These are phyloP conservation scores for Ustilago lituana DNA, from an alignment of 1,284 basidiomycete species.

Conservation along the genomic window DNA sequence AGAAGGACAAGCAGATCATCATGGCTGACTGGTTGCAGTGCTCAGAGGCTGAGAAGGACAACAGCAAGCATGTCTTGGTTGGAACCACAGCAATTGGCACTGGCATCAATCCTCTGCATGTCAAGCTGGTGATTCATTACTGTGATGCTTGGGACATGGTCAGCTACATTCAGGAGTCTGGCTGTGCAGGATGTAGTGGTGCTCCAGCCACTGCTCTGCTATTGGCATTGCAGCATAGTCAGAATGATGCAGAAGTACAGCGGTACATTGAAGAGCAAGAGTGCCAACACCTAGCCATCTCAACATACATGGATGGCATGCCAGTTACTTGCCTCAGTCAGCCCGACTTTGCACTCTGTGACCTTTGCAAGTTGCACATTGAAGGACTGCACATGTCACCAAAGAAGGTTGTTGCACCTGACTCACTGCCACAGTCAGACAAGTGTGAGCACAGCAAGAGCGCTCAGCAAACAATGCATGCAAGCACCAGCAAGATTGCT, in stretches of 20 bases:
- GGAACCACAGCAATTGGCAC: slow-evolving; percentile 10
- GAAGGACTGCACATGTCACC: too few species aligned
- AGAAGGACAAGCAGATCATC: slow-evolving; percentile 1
- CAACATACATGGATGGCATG: slow-evolving; percentile 1
- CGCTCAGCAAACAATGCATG: too few species aligned
- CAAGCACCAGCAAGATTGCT: too few species aligned
- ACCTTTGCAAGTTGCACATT: too few species aligned
- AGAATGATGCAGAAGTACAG: neutral
- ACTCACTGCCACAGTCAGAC: too few species aligned
- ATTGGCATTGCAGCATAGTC: too few species aligned
- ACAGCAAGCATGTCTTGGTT: slow-evolving; percentile 2
- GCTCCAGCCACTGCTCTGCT: neutral
- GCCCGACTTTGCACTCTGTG: slow-evolving; percentile 8
- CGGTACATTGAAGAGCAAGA: neutral
- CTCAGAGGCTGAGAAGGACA: neutral
- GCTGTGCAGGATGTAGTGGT: slow-evolving; percentile 2
- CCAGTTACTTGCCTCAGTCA: slow-evolving; percentile 5
- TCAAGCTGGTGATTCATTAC: slow-evolving; percentile 1
- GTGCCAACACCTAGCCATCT: neutral
- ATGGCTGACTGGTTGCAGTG: neutral
- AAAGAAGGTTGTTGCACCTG: too few species aligned
- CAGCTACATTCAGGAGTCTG: slow-evolving; percentile 10
- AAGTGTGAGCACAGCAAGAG: too few species aligned
- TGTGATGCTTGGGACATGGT: slow-evolving; percentile 6
- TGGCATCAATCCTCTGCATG: slow-evolving; percentile 5